Conservation (phyloP, 352 stramenopile species). For the Pythium sukuiense region DNA sequence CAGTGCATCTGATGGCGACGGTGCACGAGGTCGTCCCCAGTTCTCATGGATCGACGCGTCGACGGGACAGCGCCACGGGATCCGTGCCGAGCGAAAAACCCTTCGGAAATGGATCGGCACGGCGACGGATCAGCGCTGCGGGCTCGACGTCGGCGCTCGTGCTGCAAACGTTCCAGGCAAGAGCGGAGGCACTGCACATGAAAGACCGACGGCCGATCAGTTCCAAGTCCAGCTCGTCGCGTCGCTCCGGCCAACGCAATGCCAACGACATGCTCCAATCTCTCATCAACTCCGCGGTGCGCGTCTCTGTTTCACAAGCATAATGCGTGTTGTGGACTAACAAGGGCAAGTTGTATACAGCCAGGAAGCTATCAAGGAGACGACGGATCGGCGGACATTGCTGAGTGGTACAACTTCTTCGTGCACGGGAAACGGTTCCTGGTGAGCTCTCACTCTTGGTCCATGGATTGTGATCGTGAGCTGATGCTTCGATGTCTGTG, state of each 20-base stretch:
- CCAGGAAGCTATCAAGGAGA: slow-evolving; percentile 52
- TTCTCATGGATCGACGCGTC: neutral
- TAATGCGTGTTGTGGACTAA: too few relatives aligned
- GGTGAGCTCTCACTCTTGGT: slow-evolving; percentile 23
- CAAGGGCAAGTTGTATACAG: slow-evolving; percentile 16
- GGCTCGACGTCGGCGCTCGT: slow-evolving; percentile 21
- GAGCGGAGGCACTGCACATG: slow-evolving; percentile 14
- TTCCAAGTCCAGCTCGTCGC: slow-evolving; percentile 12
- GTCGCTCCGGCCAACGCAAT: neutral
- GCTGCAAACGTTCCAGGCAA: slow-evolving; percentile 28
- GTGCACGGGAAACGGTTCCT: slow-evolving; percentile 57
- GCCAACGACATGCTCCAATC: slow-evolving; percentile 30
- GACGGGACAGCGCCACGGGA: neutral
- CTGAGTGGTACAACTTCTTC: slow-evolving; percentile 66
- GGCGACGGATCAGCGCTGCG: slow-evolving; percentile 12
- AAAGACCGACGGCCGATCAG: neutral
- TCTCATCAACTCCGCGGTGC: slow-evolving; percentile 37
- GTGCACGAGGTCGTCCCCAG: neutral
- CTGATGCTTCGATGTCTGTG: neutral
- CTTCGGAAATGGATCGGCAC: neutral
- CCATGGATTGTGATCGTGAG: neutral
- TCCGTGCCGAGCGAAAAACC: neutral
- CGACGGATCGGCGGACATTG: slow-evolving; percentile 50
- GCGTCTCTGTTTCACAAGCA: neutral
- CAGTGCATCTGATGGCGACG: neutral